Conservation (phyloP, 2,329 filamentous ascomycete genomes). For the Purpureocillium takamizusanense region DNA sequence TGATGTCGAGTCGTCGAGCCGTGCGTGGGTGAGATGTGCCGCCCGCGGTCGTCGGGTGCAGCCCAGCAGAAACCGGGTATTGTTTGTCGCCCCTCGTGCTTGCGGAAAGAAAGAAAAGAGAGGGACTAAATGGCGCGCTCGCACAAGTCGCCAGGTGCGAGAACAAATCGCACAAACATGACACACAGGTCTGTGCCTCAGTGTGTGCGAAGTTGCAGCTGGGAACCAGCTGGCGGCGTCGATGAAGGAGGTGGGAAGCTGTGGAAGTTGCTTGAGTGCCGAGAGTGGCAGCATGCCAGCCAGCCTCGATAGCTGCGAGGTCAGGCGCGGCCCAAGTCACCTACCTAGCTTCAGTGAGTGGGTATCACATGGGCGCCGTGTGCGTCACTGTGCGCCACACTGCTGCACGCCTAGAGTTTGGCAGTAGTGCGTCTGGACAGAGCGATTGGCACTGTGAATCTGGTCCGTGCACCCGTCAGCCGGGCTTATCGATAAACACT, state of each 20-base stretch:
- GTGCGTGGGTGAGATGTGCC: conserved; percentile 3
- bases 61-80: too few species aligned
- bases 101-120: background rate
- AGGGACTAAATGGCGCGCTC: background rate
- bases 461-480: background rate
- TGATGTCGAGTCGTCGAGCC: conserved; percentile 2
- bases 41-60: background rate
- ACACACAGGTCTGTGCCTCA: background rate
- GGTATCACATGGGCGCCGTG: conserved; percentile 7
- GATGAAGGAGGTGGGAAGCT: too few species aligned
- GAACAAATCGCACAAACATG: background rate
- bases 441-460: too few species aligned
- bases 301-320: too few species aligned
- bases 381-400: background rate
- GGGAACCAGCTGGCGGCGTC: too few species aligned
- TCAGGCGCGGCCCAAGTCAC: too few species aligned
- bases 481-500: conserved; percentile 1
- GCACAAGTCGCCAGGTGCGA: background rate
- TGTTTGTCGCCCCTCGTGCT: background rate
- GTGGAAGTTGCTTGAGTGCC: too few species aligned
- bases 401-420: too few species aligned
- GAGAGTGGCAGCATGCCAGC: too few species aligned
- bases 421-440: too few species aligned
- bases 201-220: background rate
- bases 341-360: background rate